These are phyloP conservation scores for Hanseniaspora hatyaiensis DNA, from an alignment of 805 yeast genomes.

Conservation along the genomic window DNA sequence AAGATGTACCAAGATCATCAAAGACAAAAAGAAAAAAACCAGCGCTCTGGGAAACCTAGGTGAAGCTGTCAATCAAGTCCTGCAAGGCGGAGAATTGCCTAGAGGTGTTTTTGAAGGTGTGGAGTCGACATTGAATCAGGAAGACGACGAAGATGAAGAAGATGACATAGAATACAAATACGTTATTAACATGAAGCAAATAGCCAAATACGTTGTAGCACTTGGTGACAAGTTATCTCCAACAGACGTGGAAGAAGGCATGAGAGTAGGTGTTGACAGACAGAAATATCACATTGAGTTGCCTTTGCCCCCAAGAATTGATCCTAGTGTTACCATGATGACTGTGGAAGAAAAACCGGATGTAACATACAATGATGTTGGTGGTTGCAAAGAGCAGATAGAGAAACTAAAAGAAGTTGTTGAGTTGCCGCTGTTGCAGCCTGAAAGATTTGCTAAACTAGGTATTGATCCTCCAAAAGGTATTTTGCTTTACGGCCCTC, in stretches of 20 bases:
- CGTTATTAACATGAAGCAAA: slow-evolving; percentile 92
- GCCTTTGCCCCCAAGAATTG: slow-evolving; percentile 95
- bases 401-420: slow-evolving; percentile 94
- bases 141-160: slow-evolving; percentile 23
- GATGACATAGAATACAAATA: slow-evolving; percentile 81
- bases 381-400: slow-evolving; percentile 97
- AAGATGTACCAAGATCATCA: slow-evolving; percentile 92
- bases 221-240: slow-evolving; percentile 95
- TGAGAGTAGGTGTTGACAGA: slow-evolving; percentile 98
- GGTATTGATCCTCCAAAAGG: slow-evolving; percentile 99
- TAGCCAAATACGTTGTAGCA: slow-evolving; percentile 94
- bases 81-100: slow-evolving; percentile 12
- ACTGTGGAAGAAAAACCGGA: slow-evolving; percentile 99
- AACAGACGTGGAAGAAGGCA: slow-evolving; percentile 97
- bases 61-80: slow-evolving; percentile 19
- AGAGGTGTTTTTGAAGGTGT: slow-evolving; percentile 17
- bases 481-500: slow-evolving; percentile 90
- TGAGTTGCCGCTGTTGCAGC: slow-evolving; percentile 83
- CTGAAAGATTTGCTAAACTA: slow-evolving; percentile 89
- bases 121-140: slow-evolving; percentile 12
- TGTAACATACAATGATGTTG: slow-evolving; percentile 95
- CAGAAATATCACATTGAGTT: slow-evolving; percentile 92
- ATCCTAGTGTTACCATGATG: slow-evolving; percentile 98
- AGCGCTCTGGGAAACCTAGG: slow-evolving; percentile 18
- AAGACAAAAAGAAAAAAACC: slow-evolving; percentile 30